A percentile compares a stretch with the other conserved stretches of the same genome.
Conservation (phyloP, 805 yeast genomes). For the Ogataea thermomethanolica region DNA sequence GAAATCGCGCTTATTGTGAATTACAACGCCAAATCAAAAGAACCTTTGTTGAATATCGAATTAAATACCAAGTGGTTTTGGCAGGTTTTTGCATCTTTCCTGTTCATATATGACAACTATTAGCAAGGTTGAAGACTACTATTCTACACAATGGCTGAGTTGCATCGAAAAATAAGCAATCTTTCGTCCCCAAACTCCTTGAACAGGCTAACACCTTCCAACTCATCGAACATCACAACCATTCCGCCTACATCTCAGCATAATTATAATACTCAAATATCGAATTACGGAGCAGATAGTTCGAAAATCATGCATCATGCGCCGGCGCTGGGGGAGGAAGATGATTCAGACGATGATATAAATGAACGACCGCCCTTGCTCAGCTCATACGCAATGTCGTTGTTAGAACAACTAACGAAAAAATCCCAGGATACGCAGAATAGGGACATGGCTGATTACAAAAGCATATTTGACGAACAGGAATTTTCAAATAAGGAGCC, state of each 20-base stretch:
- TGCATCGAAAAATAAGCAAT: constrained; percentile 22
- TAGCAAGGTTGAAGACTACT: no score
- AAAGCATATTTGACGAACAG: constrained; percentile 4
- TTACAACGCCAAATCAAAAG: constrained; percentile 3
- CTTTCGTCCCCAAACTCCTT: constrained; percentile 21
- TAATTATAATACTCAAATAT: constrained; percentile 3
- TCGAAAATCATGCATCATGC: not conserved
- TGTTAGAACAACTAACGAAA: constrained; percentile 37
- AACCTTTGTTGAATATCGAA: not conserved
- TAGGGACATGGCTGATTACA: constrained; percentile 2
- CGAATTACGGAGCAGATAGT: constrained; percentile 6
- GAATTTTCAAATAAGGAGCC: not conserved
- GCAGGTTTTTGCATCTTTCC: not conserved
- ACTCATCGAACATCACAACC: constrained; percentile 18
- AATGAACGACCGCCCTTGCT: constrained; percentile 50
- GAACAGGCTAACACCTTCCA: constrained; percentile 15
- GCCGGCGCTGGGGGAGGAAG: constrained; percentile 18
- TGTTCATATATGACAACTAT: not conserved
- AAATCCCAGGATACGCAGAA: constrained; percentile 6
- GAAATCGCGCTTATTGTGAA: not conserved
- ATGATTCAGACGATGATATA: constrained; percentile 37
- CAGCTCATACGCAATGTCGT: constrained; percentile 50
- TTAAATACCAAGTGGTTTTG: not conserved
- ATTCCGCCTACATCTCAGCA: constrained; percentile 17
- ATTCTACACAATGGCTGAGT: constrained; percentile 21